Evolutionary conservation across 129 eudicot species (phyloP), one percentile per base, ranked within the genome.

Genomic region (Lonicera japonica): DNA sequence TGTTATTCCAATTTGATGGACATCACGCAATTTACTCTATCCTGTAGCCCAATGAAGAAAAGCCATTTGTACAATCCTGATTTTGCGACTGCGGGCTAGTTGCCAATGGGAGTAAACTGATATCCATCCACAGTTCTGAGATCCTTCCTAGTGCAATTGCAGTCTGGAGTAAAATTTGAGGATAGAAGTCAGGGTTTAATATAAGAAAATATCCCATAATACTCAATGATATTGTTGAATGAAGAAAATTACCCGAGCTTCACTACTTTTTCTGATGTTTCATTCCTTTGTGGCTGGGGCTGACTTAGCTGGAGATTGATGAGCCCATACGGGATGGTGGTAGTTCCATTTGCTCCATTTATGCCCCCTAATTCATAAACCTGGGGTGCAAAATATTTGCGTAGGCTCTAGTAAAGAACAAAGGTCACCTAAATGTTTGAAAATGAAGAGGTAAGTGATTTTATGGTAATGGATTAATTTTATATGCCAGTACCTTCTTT

Each of bases 251-350:
- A 91, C 96, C 96, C 86, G 34, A 91, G 65, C 68, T 77, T 73
- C 70, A 68, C 58, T 50, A 75, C 38, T 63, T 75, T 73, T 46
- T 68, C 56, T 19, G 86, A 69, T 66, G 58, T 70, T 55, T 69
- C 77, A 63, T 51, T 71, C 47, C 60, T 76, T 60, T 63, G 83
- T 59, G 74, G 75, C 56, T 73, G 83, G 70, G 94, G 94, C 53
- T 64, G 95, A 79, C 88, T 70, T 58, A 91, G 83, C 84, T 87
- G 75, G 62, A 86, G 90, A 68, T 56, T 77, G 65, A 47, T 53
- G 43, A 56, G 79, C 25, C 57, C 67, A 25, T 51, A 25, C 29
- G 80, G 38, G 40, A 66, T 58, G 20, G 48, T 72, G 50, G 73
- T 19, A 29, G 18, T 64, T 52, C 66, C 54, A 45, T 66, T 70